These are phyloP conservation scores for Zalaria sp. DNA, from an alignment of 2,329 filamentous ascomycete genomes.

Conservation along the genomic window DNA sequence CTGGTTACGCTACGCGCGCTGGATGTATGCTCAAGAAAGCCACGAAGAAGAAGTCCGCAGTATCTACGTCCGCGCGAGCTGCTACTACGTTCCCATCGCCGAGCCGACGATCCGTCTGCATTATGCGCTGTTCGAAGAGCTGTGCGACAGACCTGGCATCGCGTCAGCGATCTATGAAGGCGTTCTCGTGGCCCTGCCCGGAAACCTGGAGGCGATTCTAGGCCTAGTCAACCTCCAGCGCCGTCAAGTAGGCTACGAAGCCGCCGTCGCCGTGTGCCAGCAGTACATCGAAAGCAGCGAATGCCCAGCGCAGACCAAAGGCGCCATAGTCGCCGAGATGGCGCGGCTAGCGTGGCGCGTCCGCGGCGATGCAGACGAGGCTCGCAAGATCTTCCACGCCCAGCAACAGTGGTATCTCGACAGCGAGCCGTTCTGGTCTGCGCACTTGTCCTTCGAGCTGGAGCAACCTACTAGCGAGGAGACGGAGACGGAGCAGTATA, in stretches of 20 bases:
- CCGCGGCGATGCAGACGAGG: constrained; percentile 61
- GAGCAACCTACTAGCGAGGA: constrained; percentile 59
- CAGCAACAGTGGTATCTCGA: constrained; percentile 75
- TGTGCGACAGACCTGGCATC: constrained; percentile 58
- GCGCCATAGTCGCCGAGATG: constrained; percentile 78
- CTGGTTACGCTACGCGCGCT: constrained; percentile 92
- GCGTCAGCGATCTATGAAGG: constrained; percentile 75
- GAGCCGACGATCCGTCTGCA: constrained; percentile 72
- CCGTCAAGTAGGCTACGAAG: constrained; percentile 69
- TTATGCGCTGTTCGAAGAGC: constrained; percentile 92
- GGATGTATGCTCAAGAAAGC: constrained; percentile 69
- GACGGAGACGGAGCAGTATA: constrained; percentile 49
- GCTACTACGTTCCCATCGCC: constrained; percentile 74
- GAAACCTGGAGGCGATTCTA: constrained; percentile 74
- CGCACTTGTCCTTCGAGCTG: constrained; percentile 79
- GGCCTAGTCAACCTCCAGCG: constrained; percentile 79
- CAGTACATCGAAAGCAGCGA: constrained; percentile 60
- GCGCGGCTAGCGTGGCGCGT: constrained; percentile 76
- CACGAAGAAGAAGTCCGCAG: constrained; percentile 84
- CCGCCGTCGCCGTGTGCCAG: constrained; percentile 73
- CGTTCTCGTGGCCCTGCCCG: constrained; percentile 60
- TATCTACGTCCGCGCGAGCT: constrained; percentile 79
- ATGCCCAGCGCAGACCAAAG: constrained; percentile 67
- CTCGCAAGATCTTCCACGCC: constrained; percentile 67
- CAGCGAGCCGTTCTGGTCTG: constrained; percentile 79